Base-by-base conservation (phyloP, 73 alveolate species). In the Symbiodinium pilosum region DNA sequence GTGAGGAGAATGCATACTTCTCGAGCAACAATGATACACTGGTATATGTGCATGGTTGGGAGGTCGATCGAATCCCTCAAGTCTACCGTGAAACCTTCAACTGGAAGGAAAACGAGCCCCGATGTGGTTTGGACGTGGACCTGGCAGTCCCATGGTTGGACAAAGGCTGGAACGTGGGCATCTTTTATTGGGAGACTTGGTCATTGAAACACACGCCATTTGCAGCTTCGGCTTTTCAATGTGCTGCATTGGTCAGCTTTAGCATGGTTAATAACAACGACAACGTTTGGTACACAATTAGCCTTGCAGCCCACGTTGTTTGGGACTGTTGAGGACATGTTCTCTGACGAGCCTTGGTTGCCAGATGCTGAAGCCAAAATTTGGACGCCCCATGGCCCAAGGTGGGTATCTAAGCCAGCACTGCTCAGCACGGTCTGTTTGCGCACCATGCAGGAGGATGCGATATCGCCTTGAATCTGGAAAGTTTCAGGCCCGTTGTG, bases 11-110 rank as follows among this genome's bases (percentile, higher is more conserved):
- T 41, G 77, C 54, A 8, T 32, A 40, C 24, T 87, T 28, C 43
- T n/a, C 75, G 43, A 44, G 43, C n/a, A 16, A 88, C 77, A 51
- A 56, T 16, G 77, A 68, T 34, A 64, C 86, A 0, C 30, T 88
- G 95, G 75, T 88, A 71, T 88, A 88, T 41, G 95, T 88, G 26
- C 95, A 88, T 44, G 95, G 95, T n/a, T 87, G 94, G 94, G 94
- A 83, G 91, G 91, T 42, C 41, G 91, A 41, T 11, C 30, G 91
- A 30, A 26, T 83, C 38, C 36, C 73, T 39, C 87, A 88, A 39
- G 26, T 40, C 43, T 64, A 64, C 36, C 95, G 95, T 9, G 95
- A 88, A 20, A 88, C 87, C 71, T 88, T 88, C 71, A 56, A 88
- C 44, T 88, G 95, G 95, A 68, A 47, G 20, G 68, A 59, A 38